Percentiles rank a stretch among this genome's conserved stretches.
These are phyloP conservation scores for Phaeolepiota aurea DNA, from an alignment of 768 basidiomycete genomes.

Conservation along the genomic window DNA sequence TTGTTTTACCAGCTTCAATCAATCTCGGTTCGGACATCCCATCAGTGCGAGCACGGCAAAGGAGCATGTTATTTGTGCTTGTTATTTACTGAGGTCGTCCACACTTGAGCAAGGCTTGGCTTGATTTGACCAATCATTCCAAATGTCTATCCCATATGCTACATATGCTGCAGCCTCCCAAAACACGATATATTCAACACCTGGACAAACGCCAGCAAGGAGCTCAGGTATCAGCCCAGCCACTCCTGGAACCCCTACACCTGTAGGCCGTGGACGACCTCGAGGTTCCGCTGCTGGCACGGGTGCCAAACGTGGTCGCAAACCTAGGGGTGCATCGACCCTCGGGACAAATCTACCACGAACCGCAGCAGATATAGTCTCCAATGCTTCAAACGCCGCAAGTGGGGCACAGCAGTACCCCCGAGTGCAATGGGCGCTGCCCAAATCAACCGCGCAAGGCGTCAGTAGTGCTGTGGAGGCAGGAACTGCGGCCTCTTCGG, in stretches of 20 bases:
- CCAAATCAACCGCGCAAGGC: no score
- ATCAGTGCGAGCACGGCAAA: not conserved
- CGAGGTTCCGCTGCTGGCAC: conserved; percentile 16
- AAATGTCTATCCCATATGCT: not conserved
- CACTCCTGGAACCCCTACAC: conserved; percentile 15
- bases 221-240: no score
- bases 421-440: conserved; percentile 7
- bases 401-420: conserved; percentile 4
- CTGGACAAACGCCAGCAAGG: no score
- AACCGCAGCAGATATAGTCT: conserved; percentile 12
- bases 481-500: conserved; percentile 4
- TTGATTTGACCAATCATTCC: no score
- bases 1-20: not conserved
- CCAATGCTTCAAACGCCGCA: conserved; percentile 5
- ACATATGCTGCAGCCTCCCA: not conserved
- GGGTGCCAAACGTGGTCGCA: conserved; percentile 38
- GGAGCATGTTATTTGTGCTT: not conserved
- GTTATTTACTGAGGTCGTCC: no score
- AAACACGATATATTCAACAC: not conserved
- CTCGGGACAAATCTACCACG: conserved; percentile 20
- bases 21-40: not conserved
- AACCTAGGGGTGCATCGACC: conserved; percentile 30
- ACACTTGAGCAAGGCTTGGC: no score
- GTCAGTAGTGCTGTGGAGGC: no score
- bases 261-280: conserved; percentile 21